Evolutionary conservation across 169 alveolate species (phyloP), one percentile per base, ranked within the genome.

Genomic region (Eimeria praecox): DNA sequence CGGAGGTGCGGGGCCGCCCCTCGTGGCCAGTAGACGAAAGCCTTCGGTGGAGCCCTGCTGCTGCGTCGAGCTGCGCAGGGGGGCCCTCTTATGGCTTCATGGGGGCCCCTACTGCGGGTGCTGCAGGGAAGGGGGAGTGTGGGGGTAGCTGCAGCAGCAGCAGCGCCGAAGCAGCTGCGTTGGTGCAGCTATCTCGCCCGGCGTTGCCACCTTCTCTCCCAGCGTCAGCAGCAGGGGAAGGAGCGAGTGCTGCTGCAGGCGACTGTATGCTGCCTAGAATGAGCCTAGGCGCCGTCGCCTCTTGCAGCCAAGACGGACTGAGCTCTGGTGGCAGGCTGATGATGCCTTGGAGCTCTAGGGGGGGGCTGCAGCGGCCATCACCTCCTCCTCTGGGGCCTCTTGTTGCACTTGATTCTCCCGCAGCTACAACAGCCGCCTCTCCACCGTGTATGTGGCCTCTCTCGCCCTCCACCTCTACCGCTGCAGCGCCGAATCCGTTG

Each of bases 21-120:
- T 54, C 92, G 22, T 85, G 92, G 92, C 92, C 77, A 14, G 77
- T 54, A 46, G 92, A 85, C 40, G 92, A 56, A 56, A 56, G 77
- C 46, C 92, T 85, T 10, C 56, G 56, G 14, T 85, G 92, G 92
- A 56, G 56, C 52, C 92, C 73, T 14, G 78, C 62, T 52, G 92
- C 77, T 85, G 1, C 92, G 5, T 16, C 92, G 0, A 22, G 75
- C 75, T 85, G 92, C 92, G 40, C 92, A 30, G 92, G 46, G 52
- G 92, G 92, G 16, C 35, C 78, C 54, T n/a, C 78, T 35, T 85
- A 33, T 42, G 92, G 78, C 42, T 85, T 52, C 40, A 35, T 85
- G 75, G 77, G 92, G 59, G 33, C 92, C 38, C 54, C 92, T n/a
- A 56, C 77, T 33, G 92, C 92, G 24, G 77, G 77, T 30, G 44